Percentiles rank a stretch among this genome's conserved stretches.
These are phyloP conservation scores for Helichrysum umbraculigerum DNA, from an alignment of 129 eudicot species.

Conservation along the genomic window DNA sequence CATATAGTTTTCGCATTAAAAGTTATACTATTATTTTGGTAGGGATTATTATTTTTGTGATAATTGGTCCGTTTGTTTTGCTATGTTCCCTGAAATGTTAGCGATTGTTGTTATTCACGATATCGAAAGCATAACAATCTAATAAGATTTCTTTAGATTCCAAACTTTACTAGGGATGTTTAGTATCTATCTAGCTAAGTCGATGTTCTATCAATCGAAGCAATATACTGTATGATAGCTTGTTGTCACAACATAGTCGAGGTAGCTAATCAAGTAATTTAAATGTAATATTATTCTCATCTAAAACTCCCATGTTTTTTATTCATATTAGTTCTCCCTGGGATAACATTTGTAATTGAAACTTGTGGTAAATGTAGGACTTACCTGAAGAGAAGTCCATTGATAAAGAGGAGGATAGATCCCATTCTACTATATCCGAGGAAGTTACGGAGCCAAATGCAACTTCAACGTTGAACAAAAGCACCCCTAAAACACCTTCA, in stretches of 20 bases:
- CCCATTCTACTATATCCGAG: slow-evolving; percentile 42
- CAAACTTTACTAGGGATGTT: background rate
- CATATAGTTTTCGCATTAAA: too few species aligned
- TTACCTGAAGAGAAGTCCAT: slow-evolving; percentile 29
- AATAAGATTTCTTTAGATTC: background rate
- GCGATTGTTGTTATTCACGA: too few species aligned
- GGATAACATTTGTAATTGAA: slow-evolving; percentile 11
- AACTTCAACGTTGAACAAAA: slow-evolving; percentile 27
- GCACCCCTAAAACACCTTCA: slow-evolving; percentile 30
- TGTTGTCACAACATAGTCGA: background rate
- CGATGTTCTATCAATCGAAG: background rate
- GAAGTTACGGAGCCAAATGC: slow-evolving; percentile 43
- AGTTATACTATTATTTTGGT: too few species aligned
- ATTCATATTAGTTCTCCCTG: background rate
- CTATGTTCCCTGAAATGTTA: too few species aligned
- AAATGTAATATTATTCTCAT: background rate
- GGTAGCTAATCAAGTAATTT: background rate
- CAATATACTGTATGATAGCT: background rate
- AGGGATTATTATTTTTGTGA: too few species aligned
- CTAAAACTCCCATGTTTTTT: background rate
- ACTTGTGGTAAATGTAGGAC: slow-evolving; percentile 39
- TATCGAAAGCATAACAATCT: too few species aligned
- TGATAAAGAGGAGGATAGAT: slow-evolving; percentile 42
- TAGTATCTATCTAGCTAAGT: background rate
- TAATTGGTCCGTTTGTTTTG: too few species aligned